Evolutionary conservation across 192 early-diverging fungal species (phyloP), one percentile per base, ranked within the genome.

Genomic region (Mortierella hygrophila): DNA sequence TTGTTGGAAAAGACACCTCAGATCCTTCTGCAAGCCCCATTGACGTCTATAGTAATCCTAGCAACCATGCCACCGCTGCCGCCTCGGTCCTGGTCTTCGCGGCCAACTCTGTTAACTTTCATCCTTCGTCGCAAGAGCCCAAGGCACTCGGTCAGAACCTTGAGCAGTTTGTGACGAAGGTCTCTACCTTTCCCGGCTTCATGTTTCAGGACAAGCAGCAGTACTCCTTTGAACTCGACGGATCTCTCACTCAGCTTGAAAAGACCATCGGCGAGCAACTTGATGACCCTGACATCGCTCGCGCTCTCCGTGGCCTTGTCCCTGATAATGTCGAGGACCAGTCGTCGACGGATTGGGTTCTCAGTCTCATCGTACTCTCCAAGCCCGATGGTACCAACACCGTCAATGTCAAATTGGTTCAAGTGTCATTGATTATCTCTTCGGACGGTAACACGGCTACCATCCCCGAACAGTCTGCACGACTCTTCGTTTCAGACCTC

Each of bases 1-100:
- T 73, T 73, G 47, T 32, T 13, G 72, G 72, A 21, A 11, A 52
- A 41, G 72, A 73, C 41, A 73, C 47, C 23, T 54, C 72, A 5
- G 47, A 73, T 49, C 4, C 15, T 9, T 11, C 20, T 13, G 72
- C 29, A 2, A 6, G 26, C 6, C 8, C 46, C 3, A 2, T 10
- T 52, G 9, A 9, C 1, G 52, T 73, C 46, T 73, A 54, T 54
- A 6, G 29, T 4, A 4, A 73, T 32, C n/a, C 26, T 23, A 52
- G 26, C 10, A 73, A 73, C 29, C 72, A 73, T 15, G 46, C 29
- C 72, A 18, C 26, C 6, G 72, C 29, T 16, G 47, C 46, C 4
- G 18, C 72, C 1, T 29, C 42, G 8, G n/a, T 73, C 72, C 47
- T 73, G 38, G 29, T 35, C 44, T 73, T 18, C 10, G 44, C 44